Percentiles rank a stretch among this genome's conserved stretches.
These are phyloP conservation scores for Leishmania aethiopica DNA, from an alignment of 208 protist species.

Conservation along the genomic window DNA sequence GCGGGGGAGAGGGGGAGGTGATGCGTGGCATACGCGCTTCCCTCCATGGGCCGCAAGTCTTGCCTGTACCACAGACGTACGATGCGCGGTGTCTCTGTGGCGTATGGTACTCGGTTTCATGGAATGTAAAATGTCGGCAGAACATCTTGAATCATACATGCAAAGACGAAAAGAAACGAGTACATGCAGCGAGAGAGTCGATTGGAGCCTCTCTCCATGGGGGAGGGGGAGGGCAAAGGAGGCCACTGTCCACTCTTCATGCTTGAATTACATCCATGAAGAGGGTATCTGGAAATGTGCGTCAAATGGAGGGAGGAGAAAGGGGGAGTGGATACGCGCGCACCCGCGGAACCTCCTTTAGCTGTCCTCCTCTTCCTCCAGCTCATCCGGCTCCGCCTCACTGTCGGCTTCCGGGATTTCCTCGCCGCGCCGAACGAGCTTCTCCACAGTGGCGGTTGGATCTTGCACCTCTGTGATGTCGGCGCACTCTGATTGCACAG, in stretches of 20 bases:
- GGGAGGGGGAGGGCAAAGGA: neutral
- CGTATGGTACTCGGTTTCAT: neutral
- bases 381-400: slow-evolving; percentile 82
- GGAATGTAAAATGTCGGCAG: neutral
- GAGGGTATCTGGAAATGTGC: neutral
- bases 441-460: slow-evolving; percentile 88
- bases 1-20: neutral
- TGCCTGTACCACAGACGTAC: neutral
- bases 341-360: slow-evolving; percentile 22
- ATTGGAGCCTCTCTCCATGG: neutral
- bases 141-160: slow-evolving; percentile 17
- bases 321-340: neutral
- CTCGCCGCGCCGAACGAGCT: slow-evolving; percentile 91
- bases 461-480: slow-evolving; percentile 87
- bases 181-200: neutral
- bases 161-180: slow-evolving; percentile 1
- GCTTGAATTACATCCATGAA: slow-evolving; percentile 1
- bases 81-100: neutral
- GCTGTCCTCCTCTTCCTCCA: slow-evolving; percentile 72
- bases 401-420: slow-evolving; percentile 86
- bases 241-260: neutral
- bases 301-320: neutral
- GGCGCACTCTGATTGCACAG: slow-evolving; percentile 77
- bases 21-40: no score
- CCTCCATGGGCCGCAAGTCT: neutral